Conservation (phyloP, 768 basidiomycete genomes). For the Dictyophora rubrovolvata region DNA sequence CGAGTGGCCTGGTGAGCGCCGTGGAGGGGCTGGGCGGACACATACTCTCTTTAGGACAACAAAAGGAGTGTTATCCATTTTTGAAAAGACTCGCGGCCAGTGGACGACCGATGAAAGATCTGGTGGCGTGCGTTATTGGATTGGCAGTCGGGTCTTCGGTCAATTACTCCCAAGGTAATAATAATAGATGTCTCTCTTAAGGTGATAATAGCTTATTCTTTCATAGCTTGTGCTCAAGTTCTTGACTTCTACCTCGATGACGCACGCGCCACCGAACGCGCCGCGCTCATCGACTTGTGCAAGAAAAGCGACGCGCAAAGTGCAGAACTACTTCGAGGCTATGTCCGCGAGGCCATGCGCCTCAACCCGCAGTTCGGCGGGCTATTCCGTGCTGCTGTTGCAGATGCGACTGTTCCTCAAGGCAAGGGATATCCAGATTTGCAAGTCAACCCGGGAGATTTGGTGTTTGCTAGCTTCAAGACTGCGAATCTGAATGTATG, state of each 20-base stretch:
- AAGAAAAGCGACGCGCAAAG: constrained; percentile 23
- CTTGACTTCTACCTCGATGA: constrained; percentile 46
- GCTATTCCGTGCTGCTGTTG: constrained; percentile 28
- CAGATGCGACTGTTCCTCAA: constrained; percentile 26
- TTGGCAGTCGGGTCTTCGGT: constrained; percentile 39
- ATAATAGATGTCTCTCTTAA: not conserved
- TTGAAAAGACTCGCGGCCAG: constrained; percentile 26
- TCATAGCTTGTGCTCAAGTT: constrained; percentile 32
- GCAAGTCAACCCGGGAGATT: constrained; percentile 31
- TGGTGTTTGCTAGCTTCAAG: constrained; percentile 30
- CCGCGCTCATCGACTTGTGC: constrained; percentile 28
- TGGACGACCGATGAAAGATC: constrained; percentile 29
- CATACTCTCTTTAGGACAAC: too few species aligned
- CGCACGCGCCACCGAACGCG: constrained; percentile 27
- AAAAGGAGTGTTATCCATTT: constrained; percentile 27
- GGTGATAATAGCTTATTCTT: not conserved
- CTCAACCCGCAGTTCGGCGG: constrained; percentile 22
- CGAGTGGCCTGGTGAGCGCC: not conserved
- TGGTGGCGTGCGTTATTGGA: constrained; percentile 35
- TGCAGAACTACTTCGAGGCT: constrained; percentile 32
- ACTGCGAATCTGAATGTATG: constrained; percentile 33
- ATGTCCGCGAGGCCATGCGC: constrained; percentile 45
- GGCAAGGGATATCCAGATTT: constrained; percentile 26
- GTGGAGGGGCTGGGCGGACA: too few species aligned
- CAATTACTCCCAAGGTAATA: constrained; percentile 33